A percentile compares a stretch with the other conserved stretches of the same genome.
Evolutionary conservation across 1,139 yeast species (phyloP).

Genomic region (Entelexis paramagnoliae): DNA sequence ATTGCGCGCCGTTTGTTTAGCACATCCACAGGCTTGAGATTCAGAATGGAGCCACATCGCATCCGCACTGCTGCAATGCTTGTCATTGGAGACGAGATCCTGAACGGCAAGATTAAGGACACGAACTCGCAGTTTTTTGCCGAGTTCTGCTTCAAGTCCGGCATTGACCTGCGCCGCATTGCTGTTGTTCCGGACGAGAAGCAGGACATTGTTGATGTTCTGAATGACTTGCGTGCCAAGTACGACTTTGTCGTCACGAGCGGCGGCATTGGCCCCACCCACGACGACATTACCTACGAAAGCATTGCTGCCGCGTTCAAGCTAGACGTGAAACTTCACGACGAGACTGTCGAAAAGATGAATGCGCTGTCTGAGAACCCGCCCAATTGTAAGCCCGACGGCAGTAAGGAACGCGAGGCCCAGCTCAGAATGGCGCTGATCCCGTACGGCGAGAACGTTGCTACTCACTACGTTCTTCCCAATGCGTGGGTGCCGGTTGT

Average conservation of each 20-base stretch:
- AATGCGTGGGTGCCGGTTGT: constrained; percentile 79
- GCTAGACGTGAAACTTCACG: constrained; percentile 44
- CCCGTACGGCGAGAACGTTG: constrained; percentile 45
- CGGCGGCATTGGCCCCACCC: constrained; percentile 83
- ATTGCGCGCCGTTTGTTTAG: constrained; percentile 1
- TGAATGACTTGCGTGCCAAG: constrained; percentile 40
- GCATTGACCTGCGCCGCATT: constrained; percentile 55
- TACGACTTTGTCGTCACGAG: constrained; percentile 68
- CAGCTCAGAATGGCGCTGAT: constrained; percentile 65
- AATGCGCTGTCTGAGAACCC: constrained; percentile 34
- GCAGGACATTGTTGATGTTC: constrained; percentile 48
- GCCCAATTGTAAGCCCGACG: constrained; percentile 33
- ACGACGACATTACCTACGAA: constrained; percentile 77
- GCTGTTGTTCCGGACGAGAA: constrained; percentile 70
- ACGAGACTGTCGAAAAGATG: constrained; percentile 54
- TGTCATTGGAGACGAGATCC: constrained; percentile 78
- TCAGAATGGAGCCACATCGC: not conserved
- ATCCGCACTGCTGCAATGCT: constrained; percentile 36
- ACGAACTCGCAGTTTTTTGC: constrained; percentile 68
- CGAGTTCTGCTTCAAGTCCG: constrained; percentile 52
- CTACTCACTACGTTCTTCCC: constrained; percentile 44
- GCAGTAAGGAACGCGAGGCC: constrained; percentile 16
- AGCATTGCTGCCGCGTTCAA: constrained; percentile 54
- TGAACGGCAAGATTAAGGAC: constrained; percentile 77
- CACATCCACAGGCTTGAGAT: not conserved